Percentiles rank a stretch among this genome's conserved stretches.
phyloP scores from a whole-genome alignment of 129 eudicot species.

The Calendula officinalis region DNA sequence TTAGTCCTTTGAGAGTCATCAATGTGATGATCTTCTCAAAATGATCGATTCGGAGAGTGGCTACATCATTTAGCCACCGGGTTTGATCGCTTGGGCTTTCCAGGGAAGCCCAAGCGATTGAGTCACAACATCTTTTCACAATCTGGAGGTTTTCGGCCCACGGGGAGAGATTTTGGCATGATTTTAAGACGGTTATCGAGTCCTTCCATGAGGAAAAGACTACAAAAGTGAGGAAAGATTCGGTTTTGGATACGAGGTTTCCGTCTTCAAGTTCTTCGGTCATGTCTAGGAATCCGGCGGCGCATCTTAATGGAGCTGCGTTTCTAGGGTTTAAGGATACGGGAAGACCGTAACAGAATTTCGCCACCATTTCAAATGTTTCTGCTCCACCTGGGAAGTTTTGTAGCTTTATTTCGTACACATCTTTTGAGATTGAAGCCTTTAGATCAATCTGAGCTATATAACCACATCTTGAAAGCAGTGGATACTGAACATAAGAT shows the following conservation, averaged over 20 bases:
- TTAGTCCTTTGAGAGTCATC: conserved; percentile 43
- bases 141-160: conserved; percentile 92
- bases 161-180: conserved; percentile 70
- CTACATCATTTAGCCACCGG: conserved; percentile 59
- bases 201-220: conserved; percentile 84
- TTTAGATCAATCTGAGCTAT: conserved; percentile 38
- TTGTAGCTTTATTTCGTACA: conserved; percentile 55
- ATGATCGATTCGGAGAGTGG: conserved; percentile 59
- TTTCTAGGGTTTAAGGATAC: conserved; percentile 50
- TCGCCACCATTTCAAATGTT: conserved; percentile 57
- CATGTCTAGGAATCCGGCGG: conserved; percentile 81
- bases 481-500: conserved; percentile 50
- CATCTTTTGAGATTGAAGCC: conserved; percentile 30
- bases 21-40: conserved; percentile 57
- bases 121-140: conserved; percentile 72
- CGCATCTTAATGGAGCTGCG: conserved; percentile 70
- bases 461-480: conserved; percentile 67
- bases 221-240: conserved; percentile 74
- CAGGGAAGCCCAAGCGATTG: conserved; percentile 47
- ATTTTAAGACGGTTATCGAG: conserved; percentile 57
- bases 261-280: conserved; percentile 81
- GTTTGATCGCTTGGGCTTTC: conserved; percentile 26
- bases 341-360: conserved; percentile 67
- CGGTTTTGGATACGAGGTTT: conserved; percentile 68
- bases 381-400: conserved; percentile 79